Evolutionary conservation across 2,329 filamentous ascomycete species (phyloP), one percentile per base, ranked within the genome.

Genomic region (Sarocladium kiliense): DNA sequence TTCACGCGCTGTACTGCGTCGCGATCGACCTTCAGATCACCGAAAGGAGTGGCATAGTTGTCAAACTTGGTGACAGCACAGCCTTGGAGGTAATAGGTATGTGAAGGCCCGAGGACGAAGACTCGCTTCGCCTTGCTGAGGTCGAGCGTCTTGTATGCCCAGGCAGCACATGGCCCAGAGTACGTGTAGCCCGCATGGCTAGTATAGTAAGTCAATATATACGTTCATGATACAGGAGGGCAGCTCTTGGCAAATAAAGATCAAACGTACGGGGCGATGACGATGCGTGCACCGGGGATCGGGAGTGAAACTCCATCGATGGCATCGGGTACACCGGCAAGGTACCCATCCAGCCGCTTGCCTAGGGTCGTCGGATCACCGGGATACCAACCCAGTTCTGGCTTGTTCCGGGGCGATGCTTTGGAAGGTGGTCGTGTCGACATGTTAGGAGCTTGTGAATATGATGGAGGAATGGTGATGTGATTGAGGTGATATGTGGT

Each of bases 181-280:
- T 93, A 97, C 2, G 82, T 76, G 74, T 96, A 99, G 58, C 94
- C 94, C 57, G 94, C 94, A 70, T 99, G 94, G 58, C 93, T 97
- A 62, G 12, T 3, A 12, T 21, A 21, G n/a, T 18, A 41, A 19
- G 16, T 42, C 10, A 50, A 42, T 19, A 19, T 32, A 2, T 55
- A 23, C 3, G 32, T 26, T 18, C 18, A 3, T 39, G 5, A 49
- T 1, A 32, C 30, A 7, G 30, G 7, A 6, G 12, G 30, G 30
- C 30, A 12, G 30, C n/a, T n/a, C n/a, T n/a, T n/a, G n/a, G n/a
- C n/a, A 12, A 32, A 6, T 32, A 32, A 12, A 12, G 30, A 7
- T 7, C 12, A 12, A 12, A 32, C 30, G 30, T 81, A 97, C 93
- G 94, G 94, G 58, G 91, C 91, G 68, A 99, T 97, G 55, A 99